phyloP scores from a whole-genome alignment of 73 alveolate genomes.

The Uronychia binucleata region DNA sequence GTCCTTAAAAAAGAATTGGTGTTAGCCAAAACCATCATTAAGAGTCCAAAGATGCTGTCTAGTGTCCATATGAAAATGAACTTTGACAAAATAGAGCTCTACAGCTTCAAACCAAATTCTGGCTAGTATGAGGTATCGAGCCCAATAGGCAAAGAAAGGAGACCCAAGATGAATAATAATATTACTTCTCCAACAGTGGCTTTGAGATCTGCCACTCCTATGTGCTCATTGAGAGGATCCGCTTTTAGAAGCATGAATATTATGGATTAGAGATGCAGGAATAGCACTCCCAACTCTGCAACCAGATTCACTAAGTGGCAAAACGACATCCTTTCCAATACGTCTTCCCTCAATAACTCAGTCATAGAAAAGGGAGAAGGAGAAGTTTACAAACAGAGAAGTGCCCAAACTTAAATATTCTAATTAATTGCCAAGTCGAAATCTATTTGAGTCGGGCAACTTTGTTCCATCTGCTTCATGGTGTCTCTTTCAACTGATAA shows the following conservation, averaged over 20 bases:
- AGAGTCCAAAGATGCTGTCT: constrained; percentile 23
- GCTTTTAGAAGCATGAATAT: not conserved
- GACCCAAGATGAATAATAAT: not conserved
- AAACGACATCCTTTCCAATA: not conserved
- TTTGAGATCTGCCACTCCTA: not conserved
- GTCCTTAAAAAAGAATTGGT: constrained; percentile 38
- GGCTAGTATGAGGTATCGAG: not conserved
- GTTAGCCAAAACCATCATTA: constrained; percentile 40
- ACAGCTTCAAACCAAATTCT: not conserved
- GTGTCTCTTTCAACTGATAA: not conserved
- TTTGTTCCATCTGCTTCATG: no score
- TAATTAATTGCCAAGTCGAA: no score
- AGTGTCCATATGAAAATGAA: constrained; percentile 33
- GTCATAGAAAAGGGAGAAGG: not conserved
- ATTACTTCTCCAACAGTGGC: not conserved
- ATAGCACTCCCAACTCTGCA: not conserved
- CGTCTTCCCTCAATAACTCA: not conserved
- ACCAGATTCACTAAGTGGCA: not conserved
- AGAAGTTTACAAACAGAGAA: not conserved
- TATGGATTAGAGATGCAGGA: not conserved
- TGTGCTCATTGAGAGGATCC: not conserved
- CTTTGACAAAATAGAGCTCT: constrained; percentile 24
- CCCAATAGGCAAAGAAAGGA: not conserved
- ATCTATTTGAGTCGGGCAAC: no score
- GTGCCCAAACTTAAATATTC: not conserved